Evolutionary conservation across 805 yeast species (phyloP).

Genomic region (Yamadazyma sp.): DNA sequence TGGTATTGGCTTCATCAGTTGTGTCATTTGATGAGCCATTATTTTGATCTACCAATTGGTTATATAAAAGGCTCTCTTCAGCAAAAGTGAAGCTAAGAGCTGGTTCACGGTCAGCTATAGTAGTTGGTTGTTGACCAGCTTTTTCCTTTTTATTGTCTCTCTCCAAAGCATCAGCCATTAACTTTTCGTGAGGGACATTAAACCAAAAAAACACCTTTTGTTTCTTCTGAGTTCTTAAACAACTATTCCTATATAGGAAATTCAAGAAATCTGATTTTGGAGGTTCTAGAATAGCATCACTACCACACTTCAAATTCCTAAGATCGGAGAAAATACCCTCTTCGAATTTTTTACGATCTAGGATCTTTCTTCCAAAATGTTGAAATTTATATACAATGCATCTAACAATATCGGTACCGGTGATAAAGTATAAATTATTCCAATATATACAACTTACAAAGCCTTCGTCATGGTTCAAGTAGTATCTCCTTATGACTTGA

Average conservation of each 20-base stretch:
- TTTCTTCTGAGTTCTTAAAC: slow-evolving; percentile 91
- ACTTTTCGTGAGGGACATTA: slow-evolving; percentile 88
- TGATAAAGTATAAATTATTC: slow-evolving; percentile 84
- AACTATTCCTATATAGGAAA: slow-evolving; percentile 79
- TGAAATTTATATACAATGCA: slow-evolving; percentile 85
- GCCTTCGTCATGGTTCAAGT: slow-evolving; percentile 83
- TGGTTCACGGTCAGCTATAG: slow-evolving; percentile 72
- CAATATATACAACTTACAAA: slow-evolving; percentile 91
- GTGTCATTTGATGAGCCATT: slow-evolving; percentile 19
- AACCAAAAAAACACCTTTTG: slow-evolving; percentile 98
- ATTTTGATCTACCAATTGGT: slow-evolving; percentile 49
- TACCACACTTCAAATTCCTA: slow-evolving; percentile 79
- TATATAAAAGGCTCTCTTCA: slow-evolving; percentile 45
- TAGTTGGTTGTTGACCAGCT: slow-evolving; percentile 60
- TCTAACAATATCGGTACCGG: slow-evolving; percentile 95
- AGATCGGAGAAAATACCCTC: slow-evolving; percentile 94
- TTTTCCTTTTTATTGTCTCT: slow-evolving; percentile 83
- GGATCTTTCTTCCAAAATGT: slow-evolving; percentile 81
- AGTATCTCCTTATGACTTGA: slow-evolving; percentile 83
- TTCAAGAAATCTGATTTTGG: slow-evolving; percentile 84
- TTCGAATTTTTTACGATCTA: slow-evolving; percentile 90
- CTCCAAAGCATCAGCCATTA: slow-evolving; percentile 91
- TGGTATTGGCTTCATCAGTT: slow-evolving; percentile 5
- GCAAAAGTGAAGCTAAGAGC: slow-evolving; percentile 74
- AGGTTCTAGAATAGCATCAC: slow-evolving; percentile 81